Base-by-base conservation (phyloP, 441 rosid species). In the Brassica balearica region DNA sequence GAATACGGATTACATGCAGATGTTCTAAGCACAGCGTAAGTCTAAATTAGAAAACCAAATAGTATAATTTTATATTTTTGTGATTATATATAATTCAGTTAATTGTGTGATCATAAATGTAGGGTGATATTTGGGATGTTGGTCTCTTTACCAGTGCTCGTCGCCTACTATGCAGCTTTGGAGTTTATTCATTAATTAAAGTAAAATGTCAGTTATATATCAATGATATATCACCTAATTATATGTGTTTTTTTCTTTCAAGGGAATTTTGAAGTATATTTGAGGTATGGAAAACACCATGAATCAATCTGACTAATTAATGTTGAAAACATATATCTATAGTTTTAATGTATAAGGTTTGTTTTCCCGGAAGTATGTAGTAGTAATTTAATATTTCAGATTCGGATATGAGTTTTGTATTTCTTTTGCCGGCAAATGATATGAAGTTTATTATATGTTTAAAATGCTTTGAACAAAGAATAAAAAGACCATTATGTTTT, bases 21-120 rank as follows among this genome's bases (percentile, higher is more conserved):
- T 2, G 97, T 95, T 36, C 85, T 93, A 51, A 95, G 99, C 88
- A 93, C 98, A 46, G 99, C 99, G 98, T 95, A 89, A 81, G 91
- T 83, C 7, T 11, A 60, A 12, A 10, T 2, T 15, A 9, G 27
- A 23, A 23, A 23, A 23, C 27, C 0, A 23, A 23, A 23, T 9
- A 3, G 3, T 58, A 23, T 23, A 23, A 23, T 23, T 19, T 58
- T 19, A 4, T 8, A 17, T 4, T 17, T 20, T 2, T 11, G 6
- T 56, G 11, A 23, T 58, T 5, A 43, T 48, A 11, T 17, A 19
- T 71, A 68, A 34, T 20, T 9, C 6, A 66, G 19, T 17, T 1
- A 58, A 59, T 14, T 61, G 8, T 67, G 27, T 74, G 59, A 34
- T 23, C 27, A 23, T 32, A 48, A 9, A 34, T 85, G 85, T 83